Percentiles rank a stretch among this genome's conserved stretches.
phyloP scores from a whole-genome alignment of 148 eudicot genomes.

The Simmondsia chinensis region DNA sequence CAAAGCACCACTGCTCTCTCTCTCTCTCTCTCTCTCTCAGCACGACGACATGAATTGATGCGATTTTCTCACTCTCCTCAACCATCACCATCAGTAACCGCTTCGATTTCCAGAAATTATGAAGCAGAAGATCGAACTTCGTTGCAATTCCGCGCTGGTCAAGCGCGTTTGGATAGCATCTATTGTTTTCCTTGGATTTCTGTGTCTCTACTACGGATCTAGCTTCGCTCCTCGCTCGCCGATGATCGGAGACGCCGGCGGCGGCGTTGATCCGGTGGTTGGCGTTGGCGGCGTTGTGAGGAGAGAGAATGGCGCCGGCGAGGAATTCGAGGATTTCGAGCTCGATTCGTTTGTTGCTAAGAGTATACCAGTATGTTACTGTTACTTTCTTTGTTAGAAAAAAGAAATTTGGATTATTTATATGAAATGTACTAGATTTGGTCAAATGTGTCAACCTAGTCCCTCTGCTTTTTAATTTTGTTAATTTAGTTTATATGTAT shows the following conservation, averaged over 20 bases:
- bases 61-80: no score
- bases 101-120: no score
- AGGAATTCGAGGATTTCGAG: slow-evolving; percentile 21
- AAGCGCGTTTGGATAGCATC: slow-evolving; percentile 37
- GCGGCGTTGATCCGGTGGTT: slow-evolving; percentile 38
- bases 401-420: no score
- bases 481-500: no score
- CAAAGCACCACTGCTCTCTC: no score
- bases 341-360: slow-evolving; percentile 35
- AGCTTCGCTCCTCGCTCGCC: slow-evolving; percentile 28
- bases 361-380: slow-evolving; percentile 39
- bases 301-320: slow-evolving; percentile 14
- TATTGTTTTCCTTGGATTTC: slow-evolving; percentile 35
- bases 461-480: no score
- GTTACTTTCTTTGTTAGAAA: no score
- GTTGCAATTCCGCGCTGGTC: slow-evolving; percentile 13
- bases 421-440: no score
- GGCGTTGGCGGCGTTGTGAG: slow-evolving; percentile 18
- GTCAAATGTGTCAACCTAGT: no score
- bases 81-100: no score
- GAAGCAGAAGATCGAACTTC: slow-evolving; percentile 32
- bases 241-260: slow-evolving; percentile 10
- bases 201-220: slow-evolving; percentile 44
- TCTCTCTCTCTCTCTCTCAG: no score
- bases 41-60: no score